Conservation (phyloP, 345 rosid genomes). For the Pseudoturritis turrita region DNA sequence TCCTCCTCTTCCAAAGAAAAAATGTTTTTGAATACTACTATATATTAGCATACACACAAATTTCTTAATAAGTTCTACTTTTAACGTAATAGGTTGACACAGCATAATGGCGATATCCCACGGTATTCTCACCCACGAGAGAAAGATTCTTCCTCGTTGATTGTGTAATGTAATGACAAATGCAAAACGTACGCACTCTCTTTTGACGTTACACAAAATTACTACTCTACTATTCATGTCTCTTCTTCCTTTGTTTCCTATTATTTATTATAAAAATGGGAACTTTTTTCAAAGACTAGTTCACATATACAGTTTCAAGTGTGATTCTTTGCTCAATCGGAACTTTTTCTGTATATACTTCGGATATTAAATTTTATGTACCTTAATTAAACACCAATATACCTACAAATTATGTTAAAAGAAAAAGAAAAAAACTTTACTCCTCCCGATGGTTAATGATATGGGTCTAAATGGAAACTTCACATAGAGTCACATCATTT, state of each 20-base stretch:
- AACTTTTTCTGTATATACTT: background rate
- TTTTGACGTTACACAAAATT: constrained; percentile 12
- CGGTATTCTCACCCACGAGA: constrained; percentile 14
- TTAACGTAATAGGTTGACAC: constrained; percentile 1
- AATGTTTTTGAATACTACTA: background rate
- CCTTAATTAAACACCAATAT: too few relatives aligned
- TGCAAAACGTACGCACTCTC: constrained; percentile 23
- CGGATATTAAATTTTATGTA: background rate
- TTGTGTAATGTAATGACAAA: constrained; percentile 28
- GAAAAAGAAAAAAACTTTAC: too few relatives aligned
- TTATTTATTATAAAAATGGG: background rate
- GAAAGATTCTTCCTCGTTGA: constrained; percentile 24
- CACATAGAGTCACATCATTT: background rate
- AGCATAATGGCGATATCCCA: constrained; percentile 2
- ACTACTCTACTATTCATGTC: background rate
- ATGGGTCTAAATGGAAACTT: background rate
- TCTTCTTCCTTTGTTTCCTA: constrained; percentile 1
- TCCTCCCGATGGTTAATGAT: too few relatives aligned
- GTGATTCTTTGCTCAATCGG: background rate
- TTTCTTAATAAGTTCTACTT: background rate
- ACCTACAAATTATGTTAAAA: too few relatives aligned
- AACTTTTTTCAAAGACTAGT: background rate
- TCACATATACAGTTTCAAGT: background rate
- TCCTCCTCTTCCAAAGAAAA: background rate
- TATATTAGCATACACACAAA: background rate